Conservation (phyloP, 164 flowering plant species). For the Cinnamomum micranthum region DNA sequence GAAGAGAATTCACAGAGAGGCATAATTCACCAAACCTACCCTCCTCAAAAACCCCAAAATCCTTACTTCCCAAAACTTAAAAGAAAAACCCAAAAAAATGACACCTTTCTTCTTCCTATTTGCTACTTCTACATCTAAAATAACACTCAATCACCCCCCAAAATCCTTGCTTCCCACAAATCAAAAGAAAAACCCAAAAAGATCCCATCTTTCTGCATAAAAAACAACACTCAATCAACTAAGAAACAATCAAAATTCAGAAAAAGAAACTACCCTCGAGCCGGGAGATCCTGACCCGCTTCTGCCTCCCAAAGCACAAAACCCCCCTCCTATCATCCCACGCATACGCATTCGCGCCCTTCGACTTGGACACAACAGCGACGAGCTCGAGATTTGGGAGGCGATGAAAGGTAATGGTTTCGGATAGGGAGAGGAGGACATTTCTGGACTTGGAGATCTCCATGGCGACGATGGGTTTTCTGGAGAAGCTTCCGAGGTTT, state of each 20-base stretch:
- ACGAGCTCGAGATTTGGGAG: conserved; percentile 77
- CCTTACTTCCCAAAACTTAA: not conserved
- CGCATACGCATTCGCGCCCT: conserved; percentile 70
- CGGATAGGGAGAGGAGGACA: conserved; percentile 74
- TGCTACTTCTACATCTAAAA: not conserved
- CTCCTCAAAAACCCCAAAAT: too few species aligned
- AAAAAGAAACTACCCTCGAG: conserved; percentile 64
- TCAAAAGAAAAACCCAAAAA: not conserved
- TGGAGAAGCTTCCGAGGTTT: conserved; percentile 57
- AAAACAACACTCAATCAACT: not conserved
- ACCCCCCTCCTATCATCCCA: conserved; percentile 92
- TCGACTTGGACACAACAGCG: conserved; percentile 81
- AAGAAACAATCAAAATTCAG: not conserved
- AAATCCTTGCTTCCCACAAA: too few species aligned
- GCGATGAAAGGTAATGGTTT: conserved; percentile 74
- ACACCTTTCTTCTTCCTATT: not conserved
- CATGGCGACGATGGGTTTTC: conserved; percentile 54
- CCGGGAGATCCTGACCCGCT: conserved; percentile 79
- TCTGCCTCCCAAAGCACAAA: conserved; percentile 82
- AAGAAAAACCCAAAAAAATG: not conserved
- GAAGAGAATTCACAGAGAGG: not conserved
- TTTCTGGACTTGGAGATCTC: conserved; percentile 61
- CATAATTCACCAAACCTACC: not conserved
- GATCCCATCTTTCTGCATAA: not conserved
- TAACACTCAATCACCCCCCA: too few species aligned